Base-by-base conservation (phyloP, 1,139 yeast genomes). In the Ashbya aceris region DNA sequence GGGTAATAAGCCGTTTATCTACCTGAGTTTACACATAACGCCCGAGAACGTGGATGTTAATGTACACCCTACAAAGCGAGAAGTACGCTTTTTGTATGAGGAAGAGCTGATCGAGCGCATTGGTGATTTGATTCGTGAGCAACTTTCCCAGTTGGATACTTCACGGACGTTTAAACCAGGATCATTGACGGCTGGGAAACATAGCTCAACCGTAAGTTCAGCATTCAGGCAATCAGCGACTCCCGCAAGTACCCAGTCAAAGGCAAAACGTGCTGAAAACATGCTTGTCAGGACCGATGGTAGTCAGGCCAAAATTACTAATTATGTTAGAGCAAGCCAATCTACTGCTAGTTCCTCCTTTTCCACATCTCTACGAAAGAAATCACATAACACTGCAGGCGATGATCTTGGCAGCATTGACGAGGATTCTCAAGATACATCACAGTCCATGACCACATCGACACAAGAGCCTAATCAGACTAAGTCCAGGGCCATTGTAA, bases 41-140 rank as follows among this genome's bases (percentile, higher is more conserved):
- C 84, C 96, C 0, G 67, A 65, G 29, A 79, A 81, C 46, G 69
- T 91, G 10, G 99, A 91, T 59, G 98, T 91, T 8, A 91, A 91
- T 59, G 79, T 93, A 8, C 98, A 93, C 56, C 99, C 99, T 0
- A 91, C 98, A 0, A 91, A 91, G 54, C 71, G 93, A 42, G 97
- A 91, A 54, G 97, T 93, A 1, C 64, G 95, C 40, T 87, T 93
- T 58, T 65, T 91, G 30, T 64, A 79, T 56, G 97, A 93, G 55
- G 94, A 83, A 42, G 97, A 87, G 56, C 84, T 93, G 17, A 73
- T 85, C 7, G 87, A 81, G 33, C 51, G 60, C 20, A 69, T 91
- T 1, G 70, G 81, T 27, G 60, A 62, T 0, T 55, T 63, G 8
- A 58, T 89, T 0, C 80, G 78, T 43, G 65, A 63, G 2, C 57